Conservation (phyloP, 352 stramenopile species). For the Pythium guiyangense region DNA sequence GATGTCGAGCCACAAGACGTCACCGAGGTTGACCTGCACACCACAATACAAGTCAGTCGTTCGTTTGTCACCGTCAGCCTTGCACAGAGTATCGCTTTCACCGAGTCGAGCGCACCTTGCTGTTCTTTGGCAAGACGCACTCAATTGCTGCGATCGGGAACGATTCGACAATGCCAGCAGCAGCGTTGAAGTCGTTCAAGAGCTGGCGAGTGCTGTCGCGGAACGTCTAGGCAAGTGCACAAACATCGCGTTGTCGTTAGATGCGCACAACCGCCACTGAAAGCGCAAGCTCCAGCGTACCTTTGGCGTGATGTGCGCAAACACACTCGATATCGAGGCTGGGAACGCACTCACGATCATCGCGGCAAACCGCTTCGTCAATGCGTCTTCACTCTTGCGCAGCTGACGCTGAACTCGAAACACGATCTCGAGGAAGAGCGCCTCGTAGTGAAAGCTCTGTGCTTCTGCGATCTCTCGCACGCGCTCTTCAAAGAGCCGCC, state of each 20-base stretch:
- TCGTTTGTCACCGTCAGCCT: background rate
- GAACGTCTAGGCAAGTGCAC: slow-evolving; percentile 13
- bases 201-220: slow-evolving; percentile 23
- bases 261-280: background rate
- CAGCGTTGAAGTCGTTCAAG: slow-evolving; percentile 28
- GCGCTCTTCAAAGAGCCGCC: slow-evolving; percentile 10
- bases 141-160: slow-evolving; percentile 8
- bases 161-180: slow-evolving; percentile 24
- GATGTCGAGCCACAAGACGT: slow-evolving; percentile 24
- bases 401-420: slow-evolving; percentile 24
- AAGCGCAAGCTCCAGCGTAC: slow-evolving; percentile 2
- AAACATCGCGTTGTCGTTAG: background rate
- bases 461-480: slow-evolving; percentile 19
- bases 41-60: too few relatives aligned
- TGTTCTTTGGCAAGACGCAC: slow-evolving; percentile 2
- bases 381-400: slow-evolving; percentile 13
- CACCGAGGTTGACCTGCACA: slow-evolving; percentile 12
- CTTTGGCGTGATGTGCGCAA: slow-evolving; percentile 23
- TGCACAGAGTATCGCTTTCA: background rate
- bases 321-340: slow-evolving; percentile 6
- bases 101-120: background rate
- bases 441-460: slow-evolving; percentile 32
- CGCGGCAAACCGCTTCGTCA: background rate
- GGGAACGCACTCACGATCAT: slow-evolving; percentile 16
- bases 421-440: slow-evolving; percentile 26